Evolutionary conservation across 495 filamentous ascomycete species (phyloP).

Genomic region (Xylaria intraflava): DNA sequence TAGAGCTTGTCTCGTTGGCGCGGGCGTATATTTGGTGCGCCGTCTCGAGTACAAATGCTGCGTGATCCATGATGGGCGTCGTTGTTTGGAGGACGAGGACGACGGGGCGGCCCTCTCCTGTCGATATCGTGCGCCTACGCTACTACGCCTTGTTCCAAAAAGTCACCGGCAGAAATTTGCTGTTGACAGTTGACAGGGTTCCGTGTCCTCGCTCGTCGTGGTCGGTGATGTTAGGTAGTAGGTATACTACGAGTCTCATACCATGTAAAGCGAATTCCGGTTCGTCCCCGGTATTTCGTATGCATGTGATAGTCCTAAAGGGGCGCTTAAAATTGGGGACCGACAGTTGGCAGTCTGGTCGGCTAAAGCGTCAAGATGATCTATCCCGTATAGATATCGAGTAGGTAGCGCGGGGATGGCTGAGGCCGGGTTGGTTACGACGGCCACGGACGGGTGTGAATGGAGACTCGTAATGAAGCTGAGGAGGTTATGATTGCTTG

Average conservation of each 20-base stretch:
- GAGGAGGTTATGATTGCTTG: neutral
- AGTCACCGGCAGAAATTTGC: neutral
- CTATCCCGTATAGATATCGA: neutral
- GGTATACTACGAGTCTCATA: neutral
- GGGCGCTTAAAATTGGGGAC: neutral
- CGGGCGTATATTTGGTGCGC: conserved; percentile 40
- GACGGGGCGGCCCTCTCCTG: neutral
- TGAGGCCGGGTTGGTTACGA: too few species aligned
- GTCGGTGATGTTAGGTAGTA: neutral
- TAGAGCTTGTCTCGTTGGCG: conserved; percentile 19
- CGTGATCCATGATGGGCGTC: conserved; percentile 32
- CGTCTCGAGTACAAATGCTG: conserved; percentile 31
- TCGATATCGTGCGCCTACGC: neutral
- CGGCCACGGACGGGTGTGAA: neutral
- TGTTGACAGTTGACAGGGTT: neutral
- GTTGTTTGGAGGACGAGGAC: conserved; percentile 12
- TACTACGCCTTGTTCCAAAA: neutral
- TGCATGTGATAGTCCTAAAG: neutral
- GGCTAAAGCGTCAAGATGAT: neutral
- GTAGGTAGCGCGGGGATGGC: too few species aligned
- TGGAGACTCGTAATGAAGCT: neutral
- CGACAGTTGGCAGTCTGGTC: neutral
- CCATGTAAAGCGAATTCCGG: neutral
- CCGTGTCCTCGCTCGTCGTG: neutral
- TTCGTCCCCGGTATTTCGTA: neutral